Conservation (phyloP, 345 rosid species). For the Brassica juncea region DNA sequence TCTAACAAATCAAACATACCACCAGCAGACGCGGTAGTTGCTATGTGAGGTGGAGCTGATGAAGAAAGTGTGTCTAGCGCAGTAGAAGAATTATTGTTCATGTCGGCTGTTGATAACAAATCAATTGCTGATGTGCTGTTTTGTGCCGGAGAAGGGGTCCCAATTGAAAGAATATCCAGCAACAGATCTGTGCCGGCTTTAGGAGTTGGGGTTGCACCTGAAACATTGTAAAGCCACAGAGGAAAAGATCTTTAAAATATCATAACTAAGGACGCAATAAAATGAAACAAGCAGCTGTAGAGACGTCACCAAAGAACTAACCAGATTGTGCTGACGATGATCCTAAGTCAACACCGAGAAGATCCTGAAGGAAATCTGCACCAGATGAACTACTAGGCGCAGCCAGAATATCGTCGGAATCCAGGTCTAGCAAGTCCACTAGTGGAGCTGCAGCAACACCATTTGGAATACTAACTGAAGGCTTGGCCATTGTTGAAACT, state of each 20-base stretch:
- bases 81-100: conserved; percentile 44
- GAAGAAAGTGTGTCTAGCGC: conserved; percentile 56
- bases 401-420: conserved; percentile 74
- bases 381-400: conserved; percentile 74
- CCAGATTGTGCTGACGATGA: conserved; percentile 62
- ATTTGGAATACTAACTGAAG: conserved; percentile 80
- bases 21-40: conserved; percentile 49
- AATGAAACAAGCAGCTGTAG: conserved; percentile 3
- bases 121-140: conserved; percentile 55
- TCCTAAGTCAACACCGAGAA: conserved; percentile 78
- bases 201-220: conserved; percentile 64
- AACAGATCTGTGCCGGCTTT: conserved; percentile 80
- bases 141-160: conserved; percentile 63
- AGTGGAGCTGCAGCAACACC: conserved; percentile 83
- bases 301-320: conserved; percentile 43
- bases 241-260: no score
- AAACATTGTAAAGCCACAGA: conserved; percentile 20
- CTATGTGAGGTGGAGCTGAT: conserved; percentile 45
- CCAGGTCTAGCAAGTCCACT: conserved; percentile 82
- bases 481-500: conserved; percentile 59
- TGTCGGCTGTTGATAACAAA: conserved; percentile 57
- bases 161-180: conserved; percentile 85
- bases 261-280: neutral
- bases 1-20: conserved; percentile 83
- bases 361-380: conserved; percentile 88